Percentiles rank a stretch among this genome's conserved stretches.
These are phyloP conservation scores for Fragaria ananassa DNA, from an alignment of 306 rosid species.

Conservation along the genomic window DNA sequence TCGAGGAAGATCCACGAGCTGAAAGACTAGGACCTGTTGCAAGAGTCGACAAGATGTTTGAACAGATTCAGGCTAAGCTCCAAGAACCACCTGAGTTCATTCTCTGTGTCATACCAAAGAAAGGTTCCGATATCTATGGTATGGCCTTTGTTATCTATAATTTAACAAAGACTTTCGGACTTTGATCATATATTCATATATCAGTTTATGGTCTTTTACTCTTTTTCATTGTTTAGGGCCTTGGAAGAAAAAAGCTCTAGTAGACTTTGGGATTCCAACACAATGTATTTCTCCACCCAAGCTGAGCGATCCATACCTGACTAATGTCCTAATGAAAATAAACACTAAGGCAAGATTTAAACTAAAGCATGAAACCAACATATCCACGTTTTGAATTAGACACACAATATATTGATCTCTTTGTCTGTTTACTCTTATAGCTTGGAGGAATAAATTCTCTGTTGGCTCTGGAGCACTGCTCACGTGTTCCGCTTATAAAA, in stretches of 20 bases:
- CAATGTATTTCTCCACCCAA: slow-evolving; percentile 82
- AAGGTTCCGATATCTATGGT: slow-evolving; percentile 80
- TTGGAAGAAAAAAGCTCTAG: slow-evolving; percentile 77
- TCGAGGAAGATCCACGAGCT: slow-evolving; percentile 69
- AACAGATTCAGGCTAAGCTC: slow-evolving; percentile 53
- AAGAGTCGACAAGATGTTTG: slow-evolving; percentile 85
- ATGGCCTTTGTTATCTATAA: slow-evolving; percentile 7
- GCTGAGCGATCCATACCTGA: slow-evolving; percentile 75
- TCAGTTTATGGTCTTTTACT: slow-evolving; percentile 17
- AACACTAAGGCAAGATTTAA: slow-evolving; percentile 69
- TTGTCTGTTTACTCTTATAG: slow-evolving; percentile 32
- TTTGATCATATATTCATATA: slow-evolving; percentile 13
- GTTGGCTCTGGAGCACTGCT: slow-evolving; percentile 66
- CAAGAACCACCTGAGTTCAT: slow-evolving; percentile 56
- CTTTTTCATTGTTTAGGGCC: slow-evolving; percentile 56
- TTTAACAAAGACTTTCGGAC: background rate
- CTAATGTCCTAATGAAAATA: slow-evolving; percentile 85
- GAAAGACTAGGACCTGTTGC: slow-evolving; percentile 56
- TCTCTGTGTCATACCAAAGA: slow-evolving; percentile 86
- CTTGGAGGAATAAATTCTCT: slow-evolving; percentile 90
- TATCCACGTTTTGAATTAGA: background rate
- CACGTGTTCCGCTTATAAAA: slow-evolving; percentile 58
- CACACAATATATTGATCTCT: slow-evolving; percentile 7
- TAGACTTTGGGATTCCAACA: slow-evolving; percentile 67
- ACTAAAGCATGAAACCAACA: slow-evolving; percentile 3